A percentile compares a stretch with the other conserved stretches of the same genome.
phyloP scores from a whole-genome alignment of 495 filamentous ascomycete genomes.

The Daldinia vernicosa region DNA sequence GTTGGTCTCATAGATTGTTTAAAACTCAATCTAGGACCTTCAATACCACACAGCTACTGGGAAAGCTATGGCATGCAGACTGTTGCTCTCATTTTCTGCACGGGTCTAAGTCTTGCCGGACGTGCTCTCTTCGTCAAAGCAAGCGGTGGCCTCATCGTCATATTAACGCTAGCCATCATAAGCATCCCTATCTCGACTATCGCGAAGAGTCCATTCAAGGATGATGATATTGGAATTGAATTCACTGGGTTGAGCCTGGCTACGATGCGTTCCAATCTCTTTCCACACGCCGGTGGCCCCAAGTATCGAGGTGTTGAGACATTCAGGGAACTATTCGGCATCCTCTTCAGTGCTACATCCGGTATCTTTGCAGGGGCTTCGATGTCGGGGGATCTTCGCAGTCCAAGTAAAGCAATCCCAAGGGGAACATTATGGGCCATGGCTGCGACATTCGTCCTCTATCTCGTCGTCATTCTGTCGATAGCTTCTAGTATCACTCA shows the following conservation, averaged over 20 bases:
- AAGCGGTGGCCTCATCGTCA: constrained; percentile 79
- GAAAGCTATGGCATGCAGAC: constrained; percentile 83
- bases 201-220: constrained; percentile 70
- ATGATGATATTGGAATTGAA: constrained; percentile 66
- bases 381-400: constrained; percentile 87
- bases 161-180: constrained; percentile 77
- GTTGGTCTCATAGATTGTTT: constrained; percentile 88
- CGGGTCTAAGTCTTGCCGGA: constrained; percentile 79
- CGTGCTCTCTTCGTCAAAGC: constrained; percentile 82
- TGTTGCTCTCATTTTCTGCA: constrained; percentile 75
- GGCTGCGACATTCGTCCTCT: constrained; percentile 76
- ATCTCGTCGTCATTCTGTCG: constrained; percentile 78
- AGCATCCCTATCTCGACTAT: constrained; percentile 84
- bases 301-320: constrained; percentile 69
- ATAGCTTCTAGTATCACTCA: constrained; percentile 82
- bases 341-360: constrained; percentile 83
- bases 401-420: constrained; percentile 86
- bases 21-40: constrained; percentile 77
- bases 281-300: constrained; percentile 58
- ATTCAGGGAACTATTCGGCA: constrained; percentile 86
- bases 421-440: constrained; percentile 82
- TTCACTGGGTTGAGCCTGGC: constrained; percentile 78
- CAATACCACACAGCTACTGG: constrained; percentile 76
- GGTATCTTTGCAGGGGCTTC: constrained; percentile 79
- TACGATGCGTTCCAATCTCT: constrained; percentile 76